Base-by-base conservation (phyloP, 768 basidiomycete species). In the Psilocybe cyanescens region DNA sequence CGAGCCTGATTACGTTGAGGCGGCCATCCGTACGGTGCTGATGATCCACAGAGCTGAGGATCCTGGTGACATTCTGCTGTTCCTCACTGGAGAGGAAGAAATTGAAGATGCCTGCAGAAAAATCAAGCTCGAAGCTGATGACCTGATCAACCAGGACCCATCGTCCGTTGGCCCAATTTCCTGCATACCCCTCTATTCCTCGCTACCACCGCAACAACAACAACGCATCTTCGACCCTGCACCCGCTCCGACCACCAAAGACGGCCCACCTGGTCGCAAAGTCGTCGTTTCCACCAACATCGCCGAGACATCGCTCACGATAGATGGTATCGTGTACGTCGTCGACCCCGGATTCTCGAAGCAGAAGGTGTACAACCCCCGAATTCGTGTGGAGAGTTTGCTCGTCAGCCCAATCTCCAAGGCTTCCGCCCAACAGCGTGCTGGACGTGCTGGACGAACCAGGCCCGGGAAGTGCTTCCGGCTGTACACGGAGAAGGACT, bases 311-410 rank as follows among this genome's bases (percentile, higher is more conserved):
- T 97, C 95, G 2, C 77, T 99, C 46, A 99, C 97, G 2, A 99
- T 99, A 60, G 97, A 99, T 67, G 97, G 97, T 19, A 98, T 99
- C 68, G 96, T 99, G n/a, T 99, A 99, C 68, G 97, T 98, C 59
- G 95, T 98, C 49, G 97, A 98, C 70, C 94, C 96, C 0, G 96
- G 95, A 1, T 97, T 99, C 78, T 95, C 92, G 35, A 97, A 99
- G 76, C 97, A 98, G 76, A 98, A 97, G 72, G 91, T 99, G 52
- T 99, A 99, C 80, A 99, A 98, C 73, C 97, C 97, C 0, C 86
- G 97, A 31, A 97, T 98, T 61, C 89, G 97, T 50, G 97, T 99
- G 17, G 97, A 99, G 78, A 91, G 90, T 62, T 79, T 99, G 57
- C 78, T 98, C 16, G 96, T 99, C 47, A 90, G 91, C 55, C 96